Evolutionary conservation across 1,139 yeast genomes (phyloP), one percentile per base, ranked within the genome.

Genomic region (Geotrichum restrictum): DNA sequence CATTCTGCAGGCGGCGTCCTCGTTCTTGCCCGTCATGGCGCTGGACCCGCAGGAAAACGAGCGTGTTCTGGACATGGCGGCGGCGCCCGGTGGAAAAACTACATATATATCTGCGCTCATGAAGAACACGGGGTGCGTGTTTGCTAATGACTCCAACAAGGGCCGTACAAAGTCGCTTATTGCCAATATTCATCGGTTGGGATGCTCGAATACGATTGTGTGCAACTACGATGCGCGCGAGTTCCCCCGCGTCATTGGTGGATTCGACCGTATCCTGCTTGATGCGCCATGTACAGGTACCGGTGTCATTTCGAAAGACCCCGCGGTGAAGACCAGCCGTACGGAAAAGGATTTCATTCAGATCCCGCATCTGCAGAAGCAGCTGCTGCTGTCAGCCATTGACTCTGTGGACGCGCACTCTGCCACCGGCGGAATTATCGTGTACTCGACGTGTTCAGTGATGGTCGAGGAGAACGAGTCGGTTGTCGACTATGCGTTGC

Each of bases 261-360:
- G 98, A 1, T 94, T 94, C 64, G 98, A 94, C 69, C 81, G 98
- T 72, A 83, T 94, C 46, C 74, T 94, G 57, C 77, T 94, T 62
- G 99, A 94, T 77, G 98, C 99, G 33, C 99, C 99, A 60, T 94
- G 99, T 74, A 89, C 98, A 2, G 99, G 99, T 75, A 93, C 98
- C 3, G 99, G 99, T 74, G 98, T 94, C 62, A 91, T 94, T 68
- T 94, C 96, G 57, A 94, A 94, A 74, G 98, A 94, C 74, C 96
- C 89, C 66, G 84, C 89, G 50, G 98, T 93, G 58, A 94, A 94
- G 72, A 85, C 88, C 14, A 85, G 86, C 60, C 85, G 98, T 76
- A 88, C 95, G 19, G 98, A 89, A 67, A 89, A 89, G 71, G 99
- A 94, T 71, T 94, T 93, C 69, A 85, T 91, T 62, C 96, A 93